Percentiles rank a stretch among this genome's conserved stretches.
phyloP scores from a whole-genome alignment of 2,329 filamentous ascomycete species.

The Stenocarpella maydis region DNA sequence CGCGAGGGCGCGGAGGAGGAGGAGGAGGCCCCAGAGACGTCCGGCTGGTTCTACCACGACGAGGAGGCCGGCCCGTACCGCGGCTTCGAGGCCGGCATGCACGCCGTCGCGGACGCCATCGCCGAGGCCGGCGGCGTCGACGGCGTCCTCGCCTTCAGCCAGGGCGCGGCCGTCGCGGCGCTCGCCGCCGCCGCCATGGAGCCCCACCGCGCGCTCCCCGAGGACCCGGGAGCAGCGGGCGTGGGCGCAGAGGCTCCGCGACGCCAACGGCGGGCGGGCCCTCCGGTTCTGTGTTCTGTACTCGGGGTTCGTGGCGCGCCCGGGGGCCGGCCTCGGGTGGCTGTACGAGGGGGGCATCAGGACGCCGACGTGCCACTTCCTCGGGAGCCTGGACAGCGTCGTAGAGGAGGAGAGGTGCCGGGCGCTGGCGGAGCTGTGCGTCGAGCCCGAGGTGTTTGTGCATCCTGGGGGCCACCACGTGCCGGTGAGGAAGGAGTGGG shows the following conservation, averaged over 20 bases:
- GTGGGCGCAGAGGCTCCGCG: constrained; percentile 60
- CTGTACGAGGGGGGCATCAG: constrained; percentile 71
- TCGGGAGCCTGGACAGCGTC: constrained; percentile 69
- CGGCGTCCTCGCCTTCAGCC: constrained; percentile 82
- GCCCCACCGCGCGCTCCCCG: constrained; percentile 41
- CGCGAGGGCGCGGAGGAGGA: constrained; percentile 4
- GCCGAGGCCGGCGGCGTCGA: constrained; percentile 75
- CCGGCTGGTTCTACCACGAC: constrained; percentile 31
- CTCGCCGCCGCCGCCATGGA: constrained; percentile 80
- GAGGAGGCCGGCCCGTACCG: constrained; percentile 50
- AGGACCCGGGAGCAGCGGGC: constrained; percentile 36
- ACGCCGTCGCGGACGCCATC: constrained; percentile 49
- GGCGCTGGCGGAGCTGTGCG: constrained; percentile 61
- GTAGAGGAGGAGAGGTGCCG: constrained; percentile 62
- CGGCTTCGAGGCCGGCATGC: constrained; percentile 67
- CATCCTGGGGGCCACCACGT: constrained; percentile 94
- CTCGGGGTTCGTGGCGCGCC: constrained; percentile 76
- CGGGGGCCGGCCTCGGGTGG: constrained; percentile 59
- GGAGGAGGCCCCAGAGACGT: constrained; percentile 16
- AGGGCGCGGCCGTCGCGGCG: constrained; percentile 76
- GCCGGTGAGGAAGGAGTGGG: constrained; percentile 83
- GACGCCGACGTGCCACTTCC: constrained; percentile 70
- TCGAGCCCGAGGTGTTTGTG: constrained; percentile 58
- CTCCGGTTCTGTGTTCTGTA: constrained; percentile 79
- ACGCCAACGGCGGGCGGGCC: constrained; percentile 55